Percentiles rank a stretch among this genome's conserved stretches.
Conservation (phyloP, 169 alveolate species). For the Blepharisma undulans region DNA sequence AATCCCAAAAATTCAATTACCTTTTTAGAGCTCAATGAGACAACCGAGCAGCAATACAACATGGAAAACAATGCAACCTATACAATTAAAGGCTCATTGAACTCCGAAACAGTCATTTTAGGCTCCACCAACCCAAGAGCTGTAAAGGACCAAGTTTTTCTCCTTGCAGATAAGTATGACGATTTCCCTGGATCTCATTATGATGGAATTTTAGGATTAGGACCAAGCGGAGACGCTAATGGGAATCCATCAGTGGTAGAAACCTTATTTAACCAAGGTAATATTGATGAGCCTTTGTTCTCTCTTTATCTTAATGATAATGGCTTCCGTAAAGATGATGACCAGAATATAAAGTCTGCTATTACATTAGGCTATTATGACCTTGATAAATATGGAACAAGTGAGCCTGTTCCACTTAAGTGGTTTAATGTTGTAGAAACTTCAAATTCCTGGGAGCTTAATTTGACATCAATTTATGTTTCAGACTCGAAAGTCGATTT, state of each 20-base stretch:
- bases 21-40: not conserved
- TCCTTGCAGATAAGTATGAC: not conserved
- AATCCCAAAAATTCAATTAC: not conserved
- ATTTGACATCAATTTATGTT: not conserved
- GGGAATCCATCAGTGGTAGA: not conserved
- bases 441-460: not conserved
- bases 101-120: not conserved
- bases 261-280: not conserved
- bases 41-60: not conserved
- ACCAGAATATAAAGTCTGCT: not conserved
- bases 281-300: not conserved
- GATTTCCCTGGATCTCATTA: not conserved
- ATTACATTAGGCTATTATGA: constrained; percentile 2
- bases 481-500: not conserved
- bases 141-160: not conserved
- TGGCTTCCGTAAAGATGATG: constrained; percentile 2
- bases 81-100: not conserved
- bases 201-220: constrained; percentile 35
- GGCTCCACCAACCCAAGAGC: not conserved
- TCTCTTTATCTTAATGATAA: constrained; percentile 16
- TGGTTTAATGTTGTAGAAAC: not conserved
- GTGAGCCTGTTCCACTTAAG: not conserved
- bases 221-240: not conserved
- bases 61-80: not conserved
- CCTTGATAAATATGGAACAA: not conserved